Conservation (phyloP, 1,139 yeast genomes). For the Debaryomycetaceae sp. region DNA sequence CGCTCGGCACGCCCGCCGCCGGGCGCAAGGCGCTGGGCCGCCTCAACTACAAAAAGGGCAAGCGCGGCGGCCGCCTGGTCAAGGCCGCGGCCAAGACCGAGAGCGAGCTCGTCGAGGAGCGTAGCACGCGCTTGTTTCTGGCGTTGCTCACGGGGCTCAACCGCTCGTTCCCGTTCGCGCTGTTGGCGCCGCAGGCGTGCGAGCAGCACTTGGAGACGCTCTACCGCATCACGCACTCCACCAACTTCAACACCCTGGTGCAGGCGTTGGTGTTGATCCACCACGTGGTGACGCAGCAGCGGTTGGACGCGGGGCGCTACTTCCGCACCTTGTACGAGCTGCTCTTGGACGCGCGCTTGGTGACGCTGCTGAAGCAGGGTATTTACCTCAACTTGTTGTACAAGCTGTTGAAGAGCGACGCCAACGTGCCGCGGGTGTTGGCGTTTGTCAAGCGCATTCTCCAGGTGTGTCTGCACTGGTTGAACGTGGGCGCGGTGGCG, state of each 20-base stretch:
- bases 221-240: constrained; percentile 87
- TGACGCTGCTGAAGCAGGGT: constrained; percentile 82
- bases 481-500: constrained; percentile 83
- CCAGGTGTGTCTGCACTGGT: constrained; percentile 83
- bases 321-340: constrained; percentile 89
- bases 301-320: constrained; percentile 65
- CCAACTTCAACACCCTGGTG: constrained; percentile 89
- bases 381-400: constrained; percentile 81
- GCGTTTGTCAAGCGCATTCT: constrained; percentile 90
- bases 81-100: constrained; percentile 63
- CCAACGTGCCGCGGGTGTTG: constrained; percentile 59
- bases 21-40: constrained; percentile 50
- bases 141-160: constrained; percentile 93
- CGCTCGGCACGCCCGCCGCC: constrained; percentile 15
- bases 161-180: constrained; percentile 92
- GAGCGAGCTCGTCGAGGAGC: constrained; percentile 74
- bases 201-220: constrained; percentile 77
- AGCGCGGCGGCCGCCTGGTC: constrained; percentile 79
- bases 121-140: constrained; percentile 77
- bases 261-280: constrained; percentile 86
- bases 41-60: constrained; percentile 46
- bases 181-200: constrained; percentile 67
- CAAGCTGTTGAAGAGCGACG: constrained; percentile 77
- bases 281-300: constrained; percentile 63
- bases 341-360: constrained; percentile 77